phyloP scores from a whole-genome alignment of 495 filamentous ascomycete genomes.

The Aspergillus diversus region DNA sequence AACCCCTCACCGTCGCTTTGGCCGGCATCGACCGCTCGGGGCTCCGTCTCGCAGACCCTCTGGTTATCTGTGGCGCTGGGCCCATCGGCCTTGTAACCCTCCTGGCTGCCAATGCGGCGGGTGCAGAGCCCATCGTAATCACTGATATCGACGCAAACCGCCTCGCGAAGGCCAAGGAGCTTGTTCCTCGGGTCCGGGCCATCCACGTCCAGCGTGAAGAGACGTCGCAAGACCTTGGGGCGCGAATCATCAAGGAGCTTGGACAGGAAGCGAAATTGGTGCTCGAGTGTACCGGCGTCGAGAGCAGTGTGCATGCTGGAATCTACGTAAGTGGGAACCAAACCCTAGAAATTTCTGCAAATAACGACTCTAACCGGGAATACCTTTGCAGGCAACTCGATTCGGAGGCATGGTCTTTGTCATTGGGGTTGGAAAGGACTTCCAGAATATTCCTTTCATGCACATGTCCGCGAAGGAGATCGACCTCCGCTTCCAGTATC shows the following conservation, averaged over 20 bases:
- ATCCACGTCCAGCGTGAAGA: conserved; percentile 44
- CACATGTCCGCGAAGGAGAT: conserved; percentile 61
- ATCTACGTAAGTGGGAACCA: conserved; percentile 23
- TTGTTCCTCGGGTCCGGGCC: conserved; percentile 52
- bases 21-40: conserved; percentile 61
- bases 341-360: not conserved
- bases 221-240: conserved; percentile 43
- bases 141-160: conserved; percentile 57
- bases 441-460: conserved; percentile 66
- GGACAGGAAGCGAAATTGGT: conserved; percentile 50
- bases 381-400: conserved; percentile 38
- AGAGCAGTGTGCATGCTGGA: conserved; percentile 55
- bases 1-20: conserved; percentile 72
- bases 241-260: conserved; percentile 37
- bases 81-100: conserved; percentile 66
- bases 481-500: conserved; percentile 58
- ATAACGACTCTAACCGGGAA: conserved; percentile 22
- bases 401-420: conserved; percentile 59
- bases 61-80: conserved; percentile 71
- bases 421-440: conserved; percentile 58
- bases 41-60: conserved; percentile 46
- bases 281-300: conserved; percentile 62
- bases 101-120: conserved; percentile 56
- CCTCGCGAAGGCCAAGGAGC: conserved; percentile 55
- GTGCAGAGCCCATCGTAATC: conserved; percentile 62